phyloP scores from a whole-genome alignment of 345 rosid genomes.

The Gossypium turneri region DNA sequence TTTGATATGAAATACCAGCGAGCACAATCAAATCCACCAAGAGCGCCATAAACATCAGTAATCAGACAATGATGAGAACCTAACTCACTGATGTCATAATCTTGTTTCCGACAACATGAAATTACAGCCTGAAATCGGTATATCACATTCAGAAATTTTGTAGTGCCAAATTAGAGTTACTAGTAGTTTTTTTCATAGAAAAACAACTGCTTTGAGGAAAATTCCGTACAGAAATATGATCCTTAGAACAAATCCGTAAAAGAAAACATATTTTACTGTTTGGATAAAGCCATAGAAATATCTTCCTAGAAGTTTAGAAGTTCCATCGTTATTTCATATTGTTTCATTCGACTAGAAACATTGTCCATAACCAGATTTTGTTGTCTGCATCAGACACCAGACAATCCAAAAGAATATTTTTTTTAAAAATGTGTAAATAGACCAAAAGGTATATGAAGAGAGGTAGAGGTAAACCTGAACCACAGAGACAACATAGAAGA shows the following conservation, averaged over 20 bases:
- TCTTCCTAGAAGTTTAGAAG: background rate
- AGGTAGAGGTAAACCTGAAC: slow-evolving; percentile 58
- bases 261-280: background rate
- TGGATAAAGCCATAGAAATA: background rate
- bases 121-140: slow-evolving; percentile 65
- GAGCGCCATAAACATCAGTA: slow-evolving; percentile 45
- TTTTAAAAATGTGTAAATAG: background rate
- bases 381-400: background rate
- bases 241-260: background rate
- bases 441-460: slow-evolving; percentile 6
- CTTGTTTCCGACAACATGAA: slow-evolving; percentile 39
- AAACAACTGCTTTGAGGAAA: background rate
- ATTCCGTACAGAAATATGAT: background rate
- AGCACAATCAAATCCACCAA: slow-evolving; percentile 47
- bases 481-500: slow-evolving; percentile 64
- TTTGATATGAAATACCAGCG: slow-evolving; percentile 47
- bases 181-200: background rate
- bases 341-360: background rate
- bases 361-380: background rate
- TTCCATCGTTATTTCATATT: background rate
- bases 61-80: slow-evolving; percentile 42
- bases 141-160: slow-evolving; percentile 20
- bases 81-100: slow-evolving; percentile 27
- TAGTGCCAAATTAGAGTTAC: background rate
- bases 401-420: background rate